Evolutionary conservation across 2,329 filamentous ascomycete species (phyloP), one percentile per base, ranked within the genome.

Genomic region (Chaetomiaceae sp.): DNA sequence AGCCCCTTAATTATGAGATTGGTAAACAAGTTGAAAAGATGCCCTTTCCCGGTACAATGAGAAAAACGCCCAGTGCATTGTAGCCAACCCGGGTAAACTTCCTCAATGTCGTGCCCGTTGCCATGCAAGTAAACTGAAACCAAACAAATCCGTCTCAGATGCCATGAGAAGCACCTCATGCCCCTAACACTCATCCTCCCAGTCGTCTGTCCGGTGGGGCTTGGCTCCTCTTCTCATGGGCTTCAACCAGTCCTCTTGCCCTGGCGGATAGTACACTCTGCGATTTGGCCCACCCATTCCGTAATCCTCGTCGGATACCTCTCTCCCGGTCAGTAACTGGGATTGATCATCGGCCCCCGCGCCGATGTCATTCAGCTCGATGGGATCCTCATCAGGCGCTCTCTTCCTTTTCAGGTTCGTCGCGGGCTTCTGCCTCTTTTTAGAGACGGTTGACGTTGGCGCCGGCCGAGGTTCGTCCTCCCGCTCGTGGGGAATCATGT

Each of bases 201-300:
- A 32, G 5, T 45, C 48, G 29, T 38, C 41, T 21, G 18, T 9
- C 33, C 21, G 29, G 8, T 25, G 18, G 14, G 47, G 4, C 63
- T 81, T 84, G 20, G 81, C 67, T 58, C 85, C 79, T 52, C 83
- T 79, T 73, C 95, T 96, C 69, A 80, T 85, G 0, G 90, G 90
- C 51, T 85, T 78, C 20, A 96, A 72, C 90, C 90, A 96, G 57
- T 95, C 87, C 66, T 96, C 91, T 83, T 90, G 90, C 0, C 89
- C 89, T 1, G 82, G 77, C 0, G 90, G 91, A 91, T 92, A 96
- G 66, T 95, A 96, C 0, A 96, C 92, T 37, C 91, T 76, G 44
- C 84, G 77, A 23, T 92, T 78, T 0, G 85, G 81, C 0, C 92
- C 92, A 34, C 92, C 92, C 91, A 96, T 96, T 2, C 83, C 85